Evolutionary conservation across 2,329 filamentous ascomycete species (phyloP).

Genomic region (Stemphylium beticola): DNA sequence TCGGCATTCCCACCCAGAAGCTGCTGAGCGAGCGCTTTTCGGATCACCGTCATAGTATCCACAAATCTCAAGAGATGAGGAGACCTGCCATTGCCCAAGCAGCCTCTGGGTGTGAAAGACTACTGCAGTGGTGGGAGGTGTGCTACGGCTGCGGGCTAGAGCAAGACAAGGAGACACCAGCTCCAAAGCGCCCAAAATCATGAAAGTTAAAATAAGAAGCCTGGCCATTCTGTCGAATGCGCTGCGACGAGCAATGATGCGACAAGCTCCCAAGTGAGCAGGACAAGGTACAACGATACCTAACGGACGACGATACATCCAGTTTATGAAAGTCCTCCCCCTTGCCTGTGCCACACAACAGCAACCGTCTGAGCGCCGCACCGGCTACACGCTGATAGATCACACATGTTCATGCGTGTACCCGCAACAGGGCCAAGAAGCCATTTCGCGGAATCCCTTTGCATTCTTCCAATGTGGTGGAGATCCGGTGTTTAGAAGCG

Average conservation of each 20-base stretch:
- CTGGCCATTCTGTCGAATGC: not conserved
- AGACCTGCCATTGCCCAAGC: slow-evolving; percentile 10
- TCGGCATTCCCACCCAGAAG: slow-evolving; percentile 16
- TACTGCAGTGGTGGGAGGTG: not conserved
- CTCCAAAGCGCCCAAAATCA: slow-evolving; percentile 2
- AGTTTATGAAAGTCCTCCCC: slow-evolving; percentile 1
- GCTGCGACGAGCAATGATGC: no score
- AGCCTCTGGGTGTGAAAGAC: no score
- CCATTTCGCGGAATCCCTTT: no score
- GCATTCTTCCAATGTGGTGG: no score
- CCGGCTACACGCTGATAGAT: no score
- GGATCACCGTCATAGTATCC: slow-evolving; percentile 21
- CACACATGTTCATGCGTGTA: not conserved
- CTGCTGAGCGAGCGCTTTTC: slow-evolving; percentile 3
- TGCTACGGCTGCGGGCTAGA: not conserved
- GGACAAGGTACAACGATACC: not conserved
- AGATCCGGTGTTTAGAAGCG: no score
- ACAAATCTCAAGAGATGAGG: slow-evolving; percentile 13
- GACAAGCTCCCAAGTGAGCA: no score
- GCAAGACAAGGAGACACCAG: not conserved
- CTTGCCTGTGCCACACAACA: slow-evolving; percentile 7
- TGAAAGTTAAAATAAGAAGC: not conserved
- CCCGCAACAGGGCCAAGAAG: no score
- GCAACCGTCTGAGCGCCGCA: no score
- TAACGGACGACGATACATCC: not conserved